Percentiles rank a stretch among this genome's conserved stretches.
Evolutionary conservation across 2,329 filamentous ascomycete genomes (phyloP).

Genomic region (Botrytis porri): DNA sequence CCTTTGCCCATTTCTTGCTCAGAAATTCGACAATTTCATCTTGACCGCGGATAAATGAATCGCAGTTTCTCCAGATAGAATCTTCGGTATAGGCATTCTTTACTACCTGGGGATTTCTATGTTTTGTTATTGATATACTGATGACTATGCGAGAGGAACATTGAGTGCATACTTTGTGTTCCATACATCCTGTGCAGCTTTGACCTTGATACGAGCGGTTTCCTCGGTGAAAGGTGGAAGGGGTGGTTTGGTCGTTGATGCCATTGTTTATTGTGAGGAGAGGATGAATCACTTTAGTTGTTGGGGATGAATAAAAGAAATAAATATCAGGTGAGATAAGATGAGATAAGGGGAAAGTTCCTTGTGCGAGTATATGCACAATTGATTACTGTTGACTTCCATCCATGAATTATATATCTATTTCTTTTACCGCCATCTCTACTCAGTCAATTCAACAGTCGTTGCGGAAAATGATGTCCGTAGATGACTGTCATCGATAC

Average conservation of each 20-base stretch:
- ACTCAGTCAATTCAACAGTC: background rate
- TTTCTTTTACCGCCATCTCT: background rate
- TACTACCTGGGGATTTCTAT: slow-evolving; percentile 62
- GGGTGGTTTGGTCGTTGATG: slow-evolving; percentile 40
- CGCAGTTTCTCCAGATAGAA: slow-evolving; percentile 78
- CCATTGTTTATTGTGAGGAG: slow-evolving; percentile 3
- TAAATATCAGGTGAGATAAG: background rate
- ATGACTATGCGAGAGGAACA: background rate
- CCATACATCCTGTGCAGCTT: slow-evolving; percentile 80
- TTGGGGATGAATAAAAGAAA: background rate
- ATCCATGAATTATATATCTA: background rate
- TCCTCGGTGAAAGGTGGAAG: slow-evolving; percentile 74
- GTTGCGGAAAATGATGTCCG: background rate
- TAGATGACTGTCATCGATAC: background rate
- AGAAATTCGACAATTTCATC: slow-evolving; percentile 67
- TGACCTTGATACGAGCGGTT: slow-evolving; percentile 72
- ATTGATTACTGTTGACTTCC: background rate
- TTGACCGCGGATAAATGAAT: slow-evolving; percentile 65
- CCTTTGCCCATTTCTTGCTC: slow-evolving; percentile 69
- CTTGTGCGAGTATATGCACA: background rate
- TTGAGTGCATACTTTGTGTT: slow-evolving; percentile 61
- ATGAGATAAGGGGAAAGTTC: background rate
- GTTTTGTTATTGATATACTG: background rate
- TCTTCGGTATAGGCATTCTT: slow-evolving; percentile 72
- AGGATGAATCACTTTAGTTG: background rate